phyloP scores from a whole-genome alignment of 139 green algal genomes.

The Microglena sp. region DNA sequence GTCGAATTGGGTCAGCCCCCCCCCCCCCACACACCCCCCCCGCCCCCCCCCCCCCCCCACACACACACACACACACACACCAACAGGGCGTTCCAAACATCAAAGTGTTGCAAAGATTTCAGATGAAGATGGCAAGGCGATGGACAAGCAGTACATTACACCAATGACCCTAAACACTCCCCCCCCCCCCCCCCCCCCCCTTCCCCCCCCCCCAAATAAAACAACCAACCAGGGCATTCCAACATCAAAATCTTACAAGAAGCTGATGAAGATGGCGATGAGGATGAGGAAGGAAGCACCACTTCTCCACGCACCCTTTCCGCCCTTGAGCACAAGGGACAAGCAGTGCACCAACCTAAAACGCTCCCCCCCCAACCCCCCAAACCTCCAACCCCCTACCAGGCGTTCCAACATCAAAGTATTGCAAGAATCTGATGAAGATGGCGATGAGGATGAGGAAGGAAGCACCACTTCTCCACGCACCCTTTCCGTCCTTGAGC shows the following conservation, averaged over 20 bases:
- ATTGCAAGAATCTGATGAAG: background rate
- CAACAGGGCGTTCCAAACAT: background rate
- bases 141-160: background rate
- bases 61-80: no score
- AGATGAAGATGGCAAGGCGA: background rate
- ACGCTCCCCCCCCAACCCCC: background rate
- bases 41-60: no score
- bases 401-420: background rate
- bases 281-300: constrained; percentile 5
- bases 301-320: background rate
- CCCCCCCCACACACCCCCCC: no score
- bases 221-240: constrained; percentile 2
- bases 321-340: background rate
- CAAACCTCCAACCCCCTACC: no score
- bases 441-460: constrained; percentile 2
- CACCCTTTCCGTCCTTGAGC: constrained; percentile 14
- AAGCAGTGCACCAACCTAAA: background rate
- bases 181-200: background rate
- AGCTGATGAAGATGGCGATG: background rate
- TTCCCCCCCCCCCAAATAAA: no score
- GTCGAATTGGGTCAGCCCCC: no score
- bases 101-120: background rate
- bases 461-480: background rate
- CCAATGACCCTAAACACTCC: background rate
- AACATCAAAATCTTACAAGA: constrained; percentile 7